These are phyloP conservation scores for Pichia sporocuriosa DNA, from an alignment of 805 yeast genomes.

Conservation along the genomic window DNA sequence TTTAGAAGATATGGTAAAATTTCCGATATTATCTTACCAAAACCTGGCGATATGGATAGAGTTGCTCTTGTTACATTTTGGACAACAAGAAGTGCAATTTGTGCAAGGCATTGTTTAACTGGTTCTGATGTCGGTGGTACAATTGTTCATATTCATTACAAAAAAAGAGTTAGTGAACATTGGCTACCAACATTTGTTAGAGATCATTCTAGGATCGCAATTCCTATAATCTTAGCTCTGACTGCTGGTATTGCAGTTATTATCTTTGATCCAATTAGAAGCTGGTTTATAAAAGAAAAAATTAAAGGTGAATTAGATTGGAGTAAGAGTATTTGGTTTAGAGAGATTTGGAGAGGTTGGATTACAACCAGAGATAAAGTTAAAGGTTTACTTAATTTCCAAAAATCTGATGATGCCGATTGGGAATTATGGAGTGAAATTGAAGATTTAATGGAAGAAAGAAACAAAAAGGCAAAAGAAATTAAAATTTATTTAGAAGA, in stretches of 20 bases:
- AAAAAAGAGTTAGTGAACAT: constrained; percentile 47
- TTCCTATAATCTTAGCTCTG: constrained; percentile 74
- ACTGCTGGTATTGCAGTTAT: constrained; percentile 76
- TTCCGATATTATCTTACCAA: constrained; percentile 58
- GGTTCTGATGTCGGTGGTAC: constrained; percentile 63
- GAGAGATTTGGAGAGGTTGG: constrained; percentile 31
- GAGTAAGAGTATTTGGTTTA: constrained; percentile 24
- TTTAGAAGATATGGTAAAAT: constrained; percentile 86
- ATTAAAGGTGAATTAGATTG: constrained; percentile 54
- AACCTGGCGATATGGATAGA: constrained; percentile 42
- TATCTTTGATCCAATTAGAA: constrained; percentile 89
- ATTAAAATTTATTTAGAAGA: constrained; percentile 77
- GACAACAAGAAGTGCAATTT: constrained; percentile 58
- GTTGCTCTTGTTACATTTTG: constrained; percentile 51
- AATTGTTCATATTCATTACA: constrained; percentile 68
- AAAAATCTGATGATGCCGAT: constrained; percentile 11
- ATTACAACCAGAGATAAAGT: constrained; percentile 23
- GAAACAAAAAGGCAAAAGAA: constrained; percentile 60
- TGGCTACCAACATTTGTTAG: constrained; percentile 50
- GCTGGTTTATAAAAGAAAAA: constrained; percentile 67
- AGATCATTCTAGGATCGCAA: constrained; percentile 74
- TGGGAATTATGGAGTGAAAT: constrained; percentile 18
- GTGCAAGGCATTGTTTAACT: constrained; percentile 87
- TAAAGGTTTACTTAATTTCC: constrained; percentile 19
- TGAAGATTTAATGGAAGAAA: constrained; percentile 54